Percentiles rank a stretch among this genome's conserved stretches.
phyloP scores from a whole-genome alignment of 441 rosid species.

The Bruguiera hainesii region DNA sequence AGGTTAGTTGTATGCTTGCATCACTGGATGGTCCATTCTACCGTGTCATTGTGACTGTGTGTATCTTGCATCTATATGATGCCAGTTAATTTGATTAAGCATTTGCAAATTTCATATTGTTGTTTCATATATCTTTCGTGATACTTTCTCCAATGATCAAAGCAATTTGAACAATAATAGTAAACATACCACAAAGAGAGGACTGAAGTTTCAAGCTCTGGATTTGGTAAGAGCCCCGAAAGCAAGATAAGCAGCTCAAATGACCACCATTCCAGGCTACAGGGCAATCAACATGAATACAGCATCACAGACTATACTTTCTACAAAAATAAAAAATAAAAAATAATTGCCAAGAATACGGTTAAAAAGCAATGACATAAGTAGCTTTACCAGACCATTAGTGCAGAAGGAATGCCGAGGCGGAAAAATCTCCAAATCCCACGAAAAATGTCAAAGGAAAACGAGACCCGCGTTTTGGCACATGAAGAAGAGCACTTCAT shows the following conservation, averaged over 20 bases:
- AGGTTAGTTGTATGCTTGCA: too few relatives aligned
- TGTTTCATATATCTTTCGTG: not conserved
- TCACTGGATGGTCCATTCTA: too few relatives aligned
- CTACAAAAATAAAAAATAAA: not conserved
- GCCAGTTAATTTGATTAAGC: not conserved
- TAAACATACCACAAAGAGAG: slow-evolving; percentile 57
- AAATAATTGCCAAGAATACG: not conserved
- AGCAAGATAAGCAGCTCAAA: slow-evolving; percentile 56
- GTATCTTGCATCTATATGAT: too few relatives aligned
- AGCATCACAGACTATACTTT: not conserved
- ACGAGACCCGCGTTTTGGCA: slow-evolving; percentile 42
- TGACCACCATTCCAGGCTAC: slow-evolving; percentile 80
- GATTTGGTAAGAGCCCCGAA: slow-evolving; percentile 76
- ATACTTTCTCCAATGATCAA: not conserved
- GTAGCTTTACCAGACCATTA: slow-evolving; percentile 63
- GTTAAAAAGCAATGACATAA: not conserved
- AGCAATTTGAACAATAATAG: too few relatives aligned
- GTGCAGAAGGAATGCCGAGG: slow-evolving; percentile 71
- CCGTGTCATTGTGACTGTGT: too few relatives aligned
- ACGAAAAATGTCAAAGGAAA: slow-evolving; percentile 40
- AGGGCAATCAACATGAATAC: not conserved
- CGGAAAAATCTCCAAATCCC: slow-evolving; percentile 60
- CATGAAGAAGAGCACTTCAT: slow-evolving; percentile 51
- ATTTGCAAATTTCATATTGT: not conserved
- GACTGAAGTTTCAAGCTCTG: slow-evolving; percentile 69